A percentile compares a stretch with the other conserved stretches of the same genome.
These are phyloP conservation scores for Paecilomyces formosus DNA, from an alignment of 2,329 filamentous ascomycete species.

Conservation along the genomic window DNA sequence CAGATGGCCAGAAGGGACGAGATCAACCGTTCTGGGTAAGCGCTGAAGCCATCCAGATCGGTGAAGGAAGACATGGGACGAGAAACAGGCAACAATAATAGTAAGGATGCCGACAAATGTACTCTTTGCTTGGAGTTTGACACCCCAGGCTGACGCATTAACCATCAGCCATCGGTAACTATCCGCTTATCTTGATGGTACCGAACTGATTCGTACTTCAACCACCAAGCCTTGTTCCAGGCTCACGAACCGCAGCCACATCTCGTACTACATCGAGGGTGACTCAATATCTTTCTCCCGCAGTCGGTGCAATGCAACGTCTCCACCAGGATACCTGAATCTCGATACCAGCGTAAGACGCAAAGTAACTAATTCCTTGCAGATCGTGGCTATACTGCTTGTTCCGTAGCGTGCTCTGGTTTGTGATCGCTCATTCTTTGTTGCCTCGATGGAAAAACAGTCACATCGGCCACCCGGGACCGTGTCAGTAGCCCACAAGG, in stretches of 20 bases:
- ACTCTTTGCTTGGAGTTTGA: not conserved
- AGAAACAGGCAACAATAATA: not conserved
- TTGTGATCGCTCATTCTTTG: not conserved
- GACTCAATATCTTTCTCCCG: not conserved
- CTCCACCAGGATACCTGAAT: not conserved
- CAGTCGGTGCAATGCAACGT: not conserved
- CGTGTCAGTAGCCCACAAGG: not conserved
- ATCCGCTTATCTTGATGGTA: not conserved
- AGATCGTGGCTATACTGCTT: not conserved
- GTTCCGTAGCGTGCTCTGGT: not conserved
- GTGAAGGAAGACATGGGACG: not conserved
- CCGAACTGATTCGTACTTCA: not conserved
- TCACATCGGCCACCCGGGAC: not conserved
- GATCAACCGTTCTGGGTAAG: not conserved
- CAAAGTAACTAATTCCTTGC: not conserved
- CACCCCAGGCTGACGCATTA: not conserved
- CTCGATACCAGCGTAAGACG: not conserved
- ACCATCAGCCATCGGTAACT: not conserved
- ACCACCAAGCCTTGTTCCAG: not conserved
- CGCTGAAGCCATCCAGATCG: not conserved
- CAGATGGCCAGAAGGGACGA: not conserved
- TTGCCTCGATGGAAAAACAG: not conserved
- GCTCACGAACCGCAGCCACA: not conserved
- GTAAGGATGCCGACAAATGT: not conserved
- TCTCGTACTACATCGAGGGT: not conserved